Evolutionary conservation across 495 filamentous ascomycete genomes (phyloP), one percentile per base, ranked within the genome.

Genomic region (Acidomyces sp.): DNA sequence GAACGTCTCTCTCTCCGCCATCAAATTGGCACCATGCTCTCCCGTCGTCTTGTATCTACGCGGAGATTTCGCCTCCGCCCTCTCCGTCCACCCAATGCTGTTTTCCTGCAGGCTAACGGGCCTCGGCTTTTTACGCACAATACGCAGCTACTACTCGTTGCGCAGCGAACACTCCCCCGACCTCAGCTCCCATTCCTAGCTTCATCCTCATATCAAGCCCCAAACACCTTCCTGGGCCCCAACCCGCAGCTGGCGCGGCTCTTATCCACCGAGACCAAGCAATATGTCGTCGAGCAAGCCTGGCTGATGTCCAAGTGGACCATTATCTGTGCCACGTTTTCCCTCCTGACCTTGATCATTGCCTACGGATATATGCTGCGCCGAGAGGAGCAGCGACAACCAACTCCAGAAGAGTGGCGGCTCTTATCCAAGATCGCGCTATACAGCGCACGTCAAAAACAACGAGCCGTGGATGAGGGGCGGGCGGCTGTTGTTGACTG

Each of bases 151-250:
- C 62, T 67, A n/a, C 58, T 72, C 27, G 46, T 76, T 45, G 67
- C 69, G 17, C 55, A 57, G 9, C 46, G 36, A 4, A 20, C 38
- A 33, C 13, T 30, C n/a, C 62, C 64, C 17, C 75, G 85, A n/a
- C 85, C 85, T 20, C 80, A 87, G 54, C 62, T 90, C 19, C 80
- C 82, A 15, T 52, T 46, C 28, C 43, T 93, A 85, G 57, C 78
- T 85, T 54, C 70, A 71, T 37, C 71, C 69, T 24, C 54, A 62
- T n/a, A 51, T 65, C 58, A 55, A 23, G 55, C 15, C 52, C 53
- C 38, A 49, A 62, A 11, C 61, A 60, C 28, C 56, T 61, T 61
- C 60, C 26, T 67, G 44, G 65, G 37, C 61, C 55, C 54, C 67
- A 48, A 37, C 9, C 66, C 68, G 28, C 72, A 77, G 18, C 69